Evolutionary conservation across 2,329 filamentous ascomycete genomes (phyloP).

Genomic region (Rosellinia necatrix): DNA sequence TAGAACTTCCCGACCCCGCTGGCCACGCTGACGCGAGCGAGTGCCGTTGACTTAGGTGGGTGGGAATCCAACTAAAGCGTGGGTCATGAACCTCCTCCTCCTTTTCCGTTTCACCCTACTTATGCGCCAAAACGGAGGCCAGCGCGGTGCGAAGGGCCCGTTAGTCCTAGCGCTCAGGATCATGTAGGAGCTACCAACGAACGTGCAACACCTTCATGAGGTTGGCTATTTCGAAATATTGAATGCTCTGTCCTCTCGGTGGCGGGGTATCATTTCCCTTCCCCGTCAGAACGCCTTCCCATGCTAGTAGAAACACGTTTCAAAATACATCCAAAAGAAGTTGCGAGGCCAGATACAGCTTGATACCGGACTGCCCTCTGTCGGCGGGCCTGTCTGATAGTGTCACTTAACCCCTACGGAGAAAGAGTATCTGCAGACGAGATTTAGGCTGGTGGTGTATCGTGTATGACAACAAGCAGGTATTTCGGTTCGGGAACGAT

Average conservation of each 20-base stretch:
- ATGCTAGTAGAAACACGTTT: constrained; percentile 17
- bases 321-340: constrained; percentile 7
- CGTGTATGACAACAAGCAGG: constrained; percentile 78
- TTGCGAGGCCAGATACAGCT: not conserved
- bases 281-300: constrained; percentile 33
- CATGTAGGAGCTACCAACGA: not conserved
- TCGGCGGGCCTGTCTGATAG: constrained; percentile 8
- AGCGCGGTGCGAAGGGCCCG: not conserved
- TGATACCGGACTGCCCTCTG: not conserved
- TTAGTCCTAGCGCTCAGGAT: not conserved
- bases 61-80: not conserved
- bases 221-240: constrained; percentile 6
- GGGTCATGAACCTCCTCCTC: not conserved
- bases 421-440: not conserved
- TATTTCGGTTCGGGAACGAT: constrained; percentile 83
- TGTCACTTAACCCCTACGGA: not conserved
- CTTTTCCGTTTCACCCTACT: not conserved
- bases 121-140: not conserved
- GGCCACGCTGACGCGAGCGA: not conserved
- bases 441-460: constrained; percentile 70
- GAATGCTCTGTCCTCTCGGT: constrained; percentile 16
- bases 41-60: not conserved
- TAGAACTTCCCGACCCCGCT: constrained; percentile 5
- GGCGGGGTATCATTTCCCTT: constrained; percentile 38
- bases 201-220: not conserved